phyloP scores from a whole-genome alignment of 176 grass and related monocot genomes.

The Echinochloa phyllopogon region DNA sequence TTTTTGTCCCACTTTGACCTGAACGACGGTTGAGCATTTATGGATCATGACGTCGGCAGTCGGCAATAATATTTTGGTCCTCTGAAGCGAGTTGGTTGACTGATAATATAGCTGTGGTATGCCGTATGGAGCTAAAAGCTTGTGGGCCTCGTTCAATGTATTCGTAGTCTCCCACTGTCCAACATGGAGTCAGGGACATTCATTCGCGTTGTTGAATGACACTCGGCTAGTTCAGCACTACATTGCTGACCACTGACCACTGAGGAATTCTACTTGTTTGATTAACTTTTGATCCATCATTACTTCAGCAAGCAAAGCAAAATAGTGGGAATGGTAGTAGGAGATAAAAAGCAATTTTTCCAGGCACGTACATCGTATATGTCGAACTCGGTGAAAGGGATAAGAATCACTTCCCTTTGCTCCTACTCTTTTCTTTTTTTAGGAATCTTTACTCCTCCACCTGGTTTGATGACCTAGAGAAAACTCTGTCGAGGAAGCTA shows the following conservation, averaged over 20 bases:
- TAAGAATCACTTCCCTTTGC: neutral
- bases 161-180: neutral
- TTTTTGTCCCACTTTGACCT: neutral
- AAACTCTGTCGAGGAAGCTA: no score
- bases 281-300: neutral
- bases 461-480: no score
- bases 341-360: no score
- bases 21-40: neutral
- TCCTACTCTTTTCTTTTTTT: neutral
- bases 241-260: neutral
- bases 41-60: neutral
- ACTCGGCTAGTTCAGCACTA: neutral
- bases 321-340: no score
- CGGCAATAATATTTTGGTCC: neutral
- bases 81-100: neutral
- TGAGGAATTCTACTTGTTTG: neutral
- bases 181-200: neutral
- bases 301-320: neutral
- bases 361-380: no score
- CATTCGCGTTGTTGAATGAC: neutral
- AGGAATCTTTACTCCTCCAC: neutral
- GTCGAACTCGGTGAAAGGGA: neutral
- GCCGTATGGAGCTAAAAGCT: neutral
- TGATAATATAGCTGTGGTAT: neutral
- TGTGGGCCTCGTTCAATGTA: neutral